Percentiles rank a stretch among this genome's conserved stretches.
Evolutionary conservation across 1,139 yeast genomes (phyloP).

Genomic region (Wickerhamomyces sp.): DNA sequence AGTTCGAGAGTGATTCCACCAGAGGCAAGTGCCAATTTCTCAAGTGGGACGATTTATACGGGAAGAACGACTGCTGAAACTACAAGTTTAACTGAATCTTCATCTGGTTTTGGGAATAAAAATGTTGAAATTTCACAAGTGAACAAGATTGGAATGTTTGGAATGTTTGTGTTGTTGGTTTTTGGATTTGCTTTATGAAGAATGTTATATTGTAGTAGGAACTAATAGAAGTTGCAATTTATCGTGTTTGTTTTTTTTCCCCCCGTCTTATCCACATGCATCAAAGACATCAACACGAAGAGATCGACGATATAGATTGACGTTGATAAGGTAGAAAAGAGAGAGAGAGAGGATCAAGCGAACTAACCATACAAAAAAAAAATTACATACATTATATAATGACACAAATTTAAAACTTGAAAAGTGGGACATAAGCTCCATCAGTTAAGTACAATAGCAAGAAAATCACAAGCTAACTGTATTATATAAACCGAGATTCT

Average conservation of each 20-base stretch:
- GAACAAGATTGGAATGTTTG: slow-evolving; percentile 1
- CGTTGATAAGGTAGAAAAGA: no score
- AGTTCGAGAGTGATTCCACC: slow-evolving; percentile 13
- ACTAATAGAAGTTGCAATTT: neutral
- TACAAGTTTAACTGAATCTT: neutral
- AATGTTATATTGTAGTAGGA: neutral
- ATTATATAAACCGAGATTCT: no score
- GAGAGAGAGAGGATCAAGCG: no score
- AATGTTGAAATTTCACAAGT: neutral
- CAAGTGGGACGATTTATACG: slow-evolving; percentile 12
- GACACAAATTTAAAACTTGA: no score
- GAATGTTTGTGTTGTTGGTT: neutral
- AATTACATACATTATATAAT: no score
- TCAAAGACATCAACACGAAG: no score
- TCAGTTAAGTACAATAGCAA: no score
- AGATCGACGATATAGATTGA: no score
- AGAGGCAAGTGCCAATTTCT: slow-evolving; percentile 14
- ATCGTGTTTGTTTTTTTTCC: neutral
- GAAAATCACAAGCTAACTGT: no score
- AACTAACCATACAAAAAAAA: no score
- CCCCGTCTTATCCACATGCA: no score
- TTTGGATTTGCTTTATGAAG: slow-evolving; percentile 1
- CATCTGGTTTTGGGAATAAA: neutral
- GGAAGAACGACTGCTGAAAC: slow-evolving; percentile 4
- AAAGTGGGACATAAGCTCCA: no score